Percentiles rank a stretch among this genome's conserved stretches.
Evolutionary conservation across 2,329 filamentous ascomycete species (phyloP).

Genomic region (Sphaerulina populicola): DNA sequence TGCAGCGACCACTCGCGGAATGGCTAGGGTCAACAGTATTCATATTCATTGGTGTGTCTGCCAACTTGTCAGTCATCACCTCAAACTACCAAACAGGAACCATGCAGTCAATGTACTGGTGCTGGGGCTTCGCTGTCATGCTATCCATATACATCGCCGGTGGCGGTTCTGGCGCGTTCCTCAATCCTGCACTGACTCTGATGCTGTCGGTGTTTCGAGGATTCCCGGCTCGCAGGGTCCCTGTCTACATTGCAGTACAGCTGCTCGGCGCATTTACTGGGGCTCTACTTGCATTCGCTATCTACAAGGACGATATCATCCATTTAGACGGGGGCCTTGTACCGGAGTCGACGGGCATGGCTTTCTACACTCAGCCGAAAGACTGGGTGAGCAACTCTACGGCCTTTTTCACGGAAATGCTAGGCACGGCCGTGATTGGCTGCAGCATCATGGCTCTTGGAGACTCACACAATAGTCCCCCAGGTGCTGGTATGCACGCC

Average conservation of each 20-base stretch:
- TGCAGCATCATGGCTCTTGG: constrained; percentile 37
- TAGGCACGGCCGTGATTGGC: constrained; percentile 32
- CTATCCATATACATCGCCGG: constrained; percentile 37
- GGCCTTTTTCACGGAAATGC: constrained; percentile 42
- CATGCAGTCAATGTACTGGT: constrained; percentile 25
- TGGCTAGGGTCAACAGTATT: constrained; percentile 42
- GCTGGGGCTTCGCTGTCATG: constrained; percentile 51
- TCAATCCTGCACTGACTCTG: constrained; percentile 43
- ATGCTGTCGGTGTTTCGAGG: constrained; percentile 41
- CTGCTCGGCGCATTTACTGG: constrained; percentile 47
- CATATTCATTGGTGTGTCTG: constrained; percentile 21
- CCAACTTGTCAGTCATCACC: constrained; percentile 35
- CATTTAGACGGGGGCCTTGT: constrained; percentile 35
- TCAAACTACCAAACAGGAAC: constrained; percentile 29
- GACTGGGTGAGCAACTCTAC: constrained; percentile 28
- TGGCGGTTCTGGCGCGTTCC: constrained; percentile 42
- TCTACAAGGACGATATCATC: constrained; percentile 36
- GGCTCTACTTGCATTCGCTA: constrained; percentile 39
- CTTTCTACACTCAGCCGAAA: constrained; percentile 27
- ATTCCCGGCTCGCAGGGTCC: constrained; percentile 46
- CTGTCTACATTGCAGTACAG: constrained; percentile 46
- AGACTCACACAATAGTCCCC: constrained; percentile 26
- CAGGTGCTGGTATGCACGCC: constrained; percentile 46
- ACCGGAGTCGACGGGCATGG: constrained; percentile 19
- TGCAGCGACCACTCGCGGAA: constrained; percentile 56